These are phyloP conservation scores for Ceratocystis huliohia DNA, from an alignment of 2,329 filamentous ascomycete species.

Conservation along the genomic window DNA sequence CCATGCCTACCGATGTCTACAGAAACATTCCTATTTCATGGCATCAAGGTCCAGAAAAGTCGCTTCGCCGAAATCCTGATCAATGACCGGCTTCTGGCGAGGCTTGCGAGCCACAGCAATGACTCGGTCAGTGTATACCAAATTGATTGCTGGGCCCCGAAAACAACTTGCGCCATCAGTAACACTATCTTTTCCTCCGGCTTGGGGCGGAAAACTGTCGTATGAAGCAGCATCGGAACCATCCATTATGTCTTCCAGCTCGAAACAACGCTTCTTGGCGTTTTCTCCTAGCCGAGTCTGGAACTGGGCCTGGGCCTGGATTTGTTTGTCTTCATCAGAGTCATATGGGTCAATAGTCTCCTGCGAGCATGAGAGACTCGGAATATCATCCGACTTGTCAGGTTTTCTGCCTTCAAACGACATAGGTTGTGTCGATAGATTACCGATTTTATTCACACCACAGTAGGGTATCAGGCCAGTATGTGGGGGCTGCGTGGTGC, in stretches of 20 bases:
- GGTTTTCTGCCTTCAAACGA: conserved; percentile 25
- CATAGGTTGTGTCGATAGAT: conserved; percentile 47
- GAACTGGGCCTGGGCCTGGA: conserved; percentile 25
- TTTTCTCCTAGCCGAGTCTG: background rate
- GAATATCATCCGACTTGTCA: conserved; percentile 27
- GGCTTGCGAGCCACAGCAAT: conserved; percentile 36
- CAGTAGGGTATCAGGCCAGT: conserved; percentile 69
- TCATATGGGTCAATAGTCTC: conserved; percentile 34
- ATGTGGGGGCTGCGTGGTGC: conserved; percentile 26
- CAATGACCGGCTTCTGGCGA: conserved; percentile 18
- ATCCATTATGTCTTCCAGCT: conserved; percentile 30
- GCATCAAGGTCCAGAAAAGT: conserved; percentile 39
- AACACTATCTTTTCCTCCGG: background rate
- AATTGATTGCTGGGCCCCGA: conserved; percentile 31
- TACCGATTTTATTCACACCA: conserved; percentile 64
- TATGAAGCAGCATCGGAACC: background rate
- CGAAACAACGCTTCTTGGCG: conserved; percentile 35
- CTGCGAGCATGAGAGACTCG: conserved; percentile 43
- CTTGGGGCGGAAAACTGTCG: background rate
- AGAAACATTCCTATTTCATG: background rate
- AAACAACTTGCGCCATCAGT: conserved; percentile 21
- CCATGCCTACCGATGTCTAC: no score
- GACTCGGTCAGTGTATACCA: conserved; percentile 31
- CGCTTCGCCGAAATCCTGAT: conserved; percentile 55
- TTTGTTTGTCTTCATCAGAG: conserved; percentile 21